Conservation (phyloP, 2,329 filamentous ascomycete species). For the Fusarium fracticaudum region DNA sequence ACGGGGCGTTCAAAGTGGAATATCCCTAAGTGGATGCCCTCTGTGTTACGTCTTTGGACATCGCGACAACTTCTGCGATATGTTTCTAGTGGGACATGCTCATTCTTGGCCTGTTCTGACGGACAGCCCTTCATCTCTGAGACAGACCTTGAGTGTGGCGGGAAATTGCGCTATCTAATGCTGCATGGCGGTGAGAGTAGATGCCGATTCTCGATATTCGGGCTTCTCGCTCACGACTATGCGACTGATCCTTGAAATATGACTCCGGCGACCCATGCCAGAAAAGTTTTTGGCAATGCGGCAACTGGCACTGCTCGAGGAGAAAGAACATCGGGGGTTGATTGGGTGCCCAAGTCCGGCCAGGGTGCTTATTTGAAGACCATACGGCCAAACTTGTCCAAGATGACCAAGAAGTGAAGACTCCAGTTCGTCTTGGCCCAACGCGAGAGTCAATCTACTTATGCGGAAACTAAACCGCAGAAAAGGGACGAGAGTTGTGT, state of each 20-base stretch:
- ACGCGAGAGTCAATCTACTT: neutral
- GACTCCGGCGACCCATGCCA: neutral
- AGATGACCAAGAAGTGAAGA: neutral
- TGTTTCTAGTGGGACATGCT: constrained; percentile 23
- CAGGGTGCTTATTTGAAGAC: constrained; percentile 19
- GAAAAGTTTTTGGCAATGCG: constrained; percentile 5
- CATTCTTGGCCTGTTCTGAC: neutral
- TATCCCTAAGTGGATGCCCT: neutral
- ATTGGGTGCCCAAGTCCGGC: constrained; percentile 11
- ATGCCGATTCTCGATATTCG: constrained; percentile 1
- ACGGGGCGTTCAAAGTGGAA: constrained; percentile 1
- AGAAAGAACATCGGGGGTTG: neutral
- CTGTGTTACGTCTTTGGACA: constrained; percentile 16
- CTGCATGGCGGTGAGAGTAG: constrained; percentile 25
- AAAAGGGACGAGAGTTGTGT: neutral
- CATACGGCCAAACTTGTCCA: neutral
- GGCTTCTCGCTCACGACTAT: neutral
- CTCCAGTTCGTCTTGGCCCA: neutral
- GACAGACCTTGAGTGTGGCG: constrained; percentile 22
- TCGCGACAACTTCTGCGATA: constrained; percentile 1
- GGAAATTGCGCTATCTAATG: constrained; percentile 18
- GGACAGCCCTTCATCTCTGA: constrained; percentile 7
- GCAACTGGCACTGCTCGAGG: neutral
- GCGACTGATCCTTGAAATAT: neutral
- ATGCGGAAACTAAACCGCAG: neutral